Percentiles rank a stretch among this genome's conserved stretches.
These are phyloP conservation scores for Exutisphaerella laricina DNA, from an alignment of 2,329 filamentous ascomycete genomes.

Conservation along the genomic window DNA sequence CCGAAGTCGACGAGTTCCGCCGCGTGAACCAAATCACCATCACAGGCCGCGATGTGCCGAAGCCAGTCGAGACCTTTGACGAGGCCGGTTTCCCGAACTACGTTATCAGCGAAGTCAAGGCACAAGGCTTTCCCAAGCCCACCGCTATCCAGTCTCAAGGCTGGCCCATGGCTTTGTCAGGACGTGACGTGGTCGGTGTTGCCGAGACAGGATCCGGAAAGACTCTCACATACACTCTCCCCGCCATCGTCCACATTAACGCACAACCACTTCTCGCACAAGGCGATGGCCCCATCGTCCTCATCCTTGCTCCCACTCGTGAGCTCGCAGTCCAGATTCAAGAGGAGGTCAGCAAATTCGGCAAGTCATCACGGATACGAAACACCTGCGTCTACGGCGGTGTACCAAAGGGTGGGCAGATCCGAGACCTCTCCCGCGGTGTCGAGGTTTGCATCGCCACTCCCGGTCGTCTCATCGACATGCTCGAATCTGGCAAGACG, in stretches of 20 bases:
- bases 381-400: slow-evolving; percentile 99
- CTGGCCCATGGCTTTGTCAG: slow-evolving; percentile 98
- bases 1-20: slow-evolving; percentile 85
- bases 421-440: slow-evolving; percentile 87
- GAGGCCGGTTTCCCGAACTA: slow-evolving; percentile 96
- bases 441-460: slow-evolving; percentile 99
- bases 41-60: slow-evolving; percentile 73
- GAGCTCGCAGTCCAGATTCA: slow-evolving; percentile 98
- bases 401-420: slow-evolving; percentile 96
- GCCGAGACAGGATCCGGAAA: slow-evolving; percentile 99
- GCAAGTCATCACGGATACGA: slow-evolving; percentile 93
- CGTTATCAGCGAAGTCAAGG: slow-evolving; percentile 98
- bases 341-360: slow-evolving; percentile 97
- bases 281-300: slow-evolving; percentile 92
- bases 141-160: slow-evolving; percentile 97
- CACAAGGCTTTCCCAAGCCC: slow-evolving; percentile 87
- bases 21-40: slow-evolving; percentile 78
- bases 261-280: slow-evolving; percentile 93
- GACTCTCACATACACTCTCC: slow-evolving; percentile 96
- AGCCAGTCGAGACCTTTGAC: slow-evolving; percentile 94
- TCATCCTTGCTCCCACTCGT: slow-evolving; percentile 93
- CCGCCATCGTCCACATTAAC: slow-evolving; percentile 98
- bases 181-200: slow-evolving; percentile 97
- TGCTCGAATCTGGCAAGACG: slow-evolving; percentile 96
- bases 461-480: slow-evolving; percentile 94